These are phyloP conservation scores for Stropharia rugosoannulata DNA, from an alignment of 768 basidiomycete genomes.

Conservation along the genomic window DNA sequence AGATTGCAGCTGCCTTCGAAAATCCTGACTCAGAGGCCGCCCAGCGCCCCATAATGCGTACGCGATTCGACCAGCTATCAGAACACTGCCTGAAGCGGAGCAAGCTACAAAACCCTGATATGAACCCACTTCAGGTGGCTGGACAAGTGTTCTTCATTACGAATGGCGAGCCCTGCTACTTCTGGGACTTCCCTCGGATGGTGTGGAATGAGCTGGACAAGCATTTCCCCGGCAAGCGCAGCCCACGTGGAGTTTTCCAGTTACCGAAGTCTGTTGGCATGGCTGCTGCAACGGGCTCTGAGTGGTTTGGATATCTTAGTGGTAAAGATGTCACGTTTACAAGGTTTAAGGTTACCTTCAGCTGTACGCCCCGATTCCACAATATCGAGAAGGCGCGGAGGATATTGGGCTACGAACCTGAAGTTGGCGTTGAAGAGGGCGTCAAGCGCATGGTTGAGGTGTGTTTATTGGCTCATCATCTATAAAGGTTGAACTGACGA, in stretches of 20 bases:
- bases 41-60: slow-evolving; percentile 63
- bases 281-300: slow-evolving; percentile 66
- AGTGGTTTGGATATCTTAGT: slow-evolving; percentile 69
- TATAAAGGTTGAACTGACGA: neutral
- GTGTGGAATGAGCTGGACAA: slow-evolving; percentile 75
- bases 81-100: slow-evolving; percentile 53
- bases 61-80: slow-evolving; percentile 80
- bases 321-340: slow-evolving; percentile 89
- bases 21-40: slow-evolving; percentile 37
- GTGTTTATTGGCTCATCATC: slow-evolving; percentile 22
- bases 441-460: slow-evolving; percentile 77
- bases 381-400: slow-evolving; percentile 93
- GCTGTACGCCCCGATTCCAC: slow-evolving; percentile 80
- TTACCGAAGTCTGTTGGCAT: slow-evolving; percentile 69
- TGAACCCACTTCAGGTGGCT: slow-evolving; percentile 73
- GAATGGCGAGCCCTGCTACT: slow-evolving; percentile 93
- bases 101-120: slow-evolving; percentile 41
- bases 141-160: slow-evolving; percentile 97
- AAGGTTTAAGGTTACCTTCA: slow-evolving; percentile 77
- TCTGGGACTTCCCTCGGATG: slow-evolving; percentile 89
- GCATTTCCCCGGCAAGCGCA: slow-evolving; percentile 55
- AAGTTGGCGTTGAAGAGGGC: slow-evolving; percentile 87
- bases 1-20: slow-evolving; percentile 57
- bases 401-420: slow-evolving; percentile 91
- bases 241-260: slow-evolving; percentile 33